Conservation (phyloP, 2,329 filamentous ascomycete genomes). For the Acephala macrosclerotiorum region DNA sequence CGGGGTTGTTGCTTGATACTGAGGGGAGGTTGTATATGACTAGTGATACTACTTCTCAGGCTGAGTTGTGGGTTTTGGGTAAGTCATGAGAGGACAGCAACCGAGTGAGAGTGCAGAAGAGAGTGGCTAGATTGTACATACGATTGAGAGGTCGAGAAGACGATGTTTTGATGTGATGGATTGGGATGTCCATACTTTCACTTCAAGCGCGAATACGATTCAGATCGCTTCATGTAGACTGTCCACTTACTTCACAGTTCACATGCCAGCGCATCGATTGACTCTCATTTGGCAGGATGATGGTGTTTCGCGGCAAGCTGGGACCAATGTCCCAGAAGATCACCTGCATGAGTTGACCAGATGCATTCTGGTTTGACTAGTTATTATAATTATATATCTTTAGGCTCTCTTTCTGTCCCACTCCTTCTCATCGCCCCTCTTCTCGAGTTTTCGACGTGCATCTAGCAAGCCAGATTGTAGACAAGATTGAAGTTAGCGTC, state of each 20-base stretch:
- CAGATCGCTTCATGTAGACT: neutral
- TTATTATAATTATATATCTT: neutral
- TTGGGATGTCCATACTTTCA: slow-evolving; percentile 1
- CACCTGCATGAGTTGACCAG: neutral
- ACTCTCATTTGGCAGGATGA: neutral
- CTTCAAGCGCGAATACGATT: neutral
- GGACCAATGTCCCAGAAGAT: neutral
- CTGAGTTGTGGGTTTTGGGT: slow-evolving; percentile 31
- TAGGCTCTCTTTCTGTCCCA: neutral
- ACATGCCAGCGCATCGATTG: neutral
- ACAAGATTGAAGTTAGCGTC: slow-evolving; percentile 39
- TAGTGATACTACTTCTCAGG: slow-evolving; percentile 29
- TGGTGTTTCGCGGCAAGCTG: neutral
- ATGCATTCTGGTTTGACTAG: neutral
- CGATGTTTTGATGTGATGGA: neutral
- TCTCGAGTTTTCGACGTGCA: neutral
- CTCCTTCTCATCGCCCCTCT: neutral
- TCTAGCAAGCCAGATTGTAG: slow-evolving; percentile 39
- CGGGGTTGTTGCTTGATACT: slow-evolving; percentile 28
- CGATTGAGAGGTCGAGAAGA: neutral
- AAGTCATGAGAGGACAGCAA: slow-evolving; percentile 15
- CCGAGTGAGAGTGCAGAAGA: too few species aligned
- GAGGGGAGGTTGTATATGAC: slow-evolving; percentile 30
- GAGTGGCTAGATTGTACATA: slow-evolving; percentile 13
- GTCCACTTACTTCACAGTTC: neutral